Conservation (phyloP, 2,329 filamentous ascomycete species). For the Microdochium trichocladiopsis region DNA sequence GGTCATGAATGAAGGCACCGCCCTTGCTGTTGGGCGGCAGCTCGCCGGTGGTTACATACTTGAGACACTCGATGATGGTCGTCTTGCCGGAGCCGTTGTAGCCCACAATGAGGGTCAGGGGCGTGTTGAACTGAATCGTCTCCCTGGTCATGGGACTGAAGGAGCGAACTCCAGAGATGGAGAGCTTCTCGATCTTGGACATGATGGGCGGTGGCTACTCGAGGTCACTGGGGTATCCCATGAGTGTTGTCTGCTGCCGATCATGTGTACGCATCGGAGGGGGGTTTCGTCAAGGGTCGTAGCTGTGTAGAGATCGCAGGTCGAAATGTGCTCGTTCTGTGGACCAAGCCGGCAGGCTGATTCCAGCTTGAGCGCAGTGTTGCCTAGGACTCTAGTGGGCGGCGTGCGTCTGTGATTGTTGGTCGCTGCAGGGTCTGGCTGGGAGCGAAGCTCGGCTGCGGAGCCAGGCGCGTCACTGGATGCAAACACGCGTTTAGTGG, state of each 20-base stretch:
- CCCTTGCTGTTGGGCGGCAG: constrained; percentile 85
- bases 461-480: neutral
- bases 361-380: too few species aligned
- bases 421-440: too few species aligned
- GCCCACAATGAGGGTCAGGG: constrained; percentile 91
- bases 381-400: too few species aligned
- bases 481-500: neutral
- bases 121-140: constrained; percentile 80
- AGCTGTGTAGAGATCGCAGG: neutral
- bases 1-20: constrained; percentile 93
- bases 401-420: too few species aligned
- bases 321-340: neutral
- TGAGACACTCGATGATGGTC: constrained; percentile 97
- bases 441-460: neutral
- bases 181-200: constrained; percentile 86
- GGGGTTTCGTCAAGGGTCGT: too few species aligned
- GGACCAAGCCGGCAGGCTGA: neutral
- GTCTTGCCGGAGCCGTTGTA: constrained; percentile 98
- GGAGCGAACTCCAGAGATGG: constrained; percentile 76
- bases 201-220: constrained; percentile 21
- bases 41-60: constrained; percentile 94
- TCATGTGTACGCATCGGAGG: neutral
- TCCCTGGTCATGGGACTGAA: constrained; percentile 72
- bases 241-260: neutral
- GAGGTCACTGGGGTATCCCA: neutral